Evolutionary conservation across 2,329 filamentous ascomycete species (phyloP).

Genomic region (Phyllosticta citriasiana): DNA sequence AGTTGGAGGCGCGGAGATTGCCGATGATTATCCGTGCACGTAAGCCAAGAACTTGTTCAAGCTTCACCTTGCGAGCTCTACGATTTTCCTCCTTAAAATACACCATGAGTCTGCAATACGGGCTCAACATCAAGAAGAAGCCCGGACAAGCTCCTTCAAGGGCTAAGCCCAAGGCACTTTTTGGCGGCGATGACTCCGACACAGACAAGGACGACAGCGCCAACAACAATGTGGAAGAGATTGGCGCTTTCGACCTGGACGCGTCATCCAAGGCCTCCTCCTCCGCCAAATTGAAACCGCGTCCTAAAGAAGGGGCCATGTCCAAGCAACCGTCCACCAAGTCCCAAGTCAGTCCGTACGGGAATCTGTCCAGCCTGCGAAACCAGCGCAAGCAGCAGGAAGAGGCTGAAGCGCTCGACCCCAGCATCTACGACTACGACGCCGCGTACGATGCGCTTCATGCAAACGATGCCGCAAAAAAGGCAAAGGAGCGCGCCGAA

Average conservation of each 20-base stretch:
- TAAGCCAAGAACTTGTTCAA: neutral
- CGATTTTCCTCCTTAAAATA: neutral
- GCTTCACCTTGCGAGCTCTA: neutral
- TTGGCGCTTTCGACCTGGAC: constrained; percentile 44
- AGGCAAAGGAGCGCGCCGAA: constrained; percentile 42
- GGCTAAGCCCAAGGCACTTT: constrained; percentile 26
- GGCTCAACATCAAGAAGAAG: constrained; percentile 54
- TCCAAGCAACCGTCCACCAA: constrained; percentile 33
- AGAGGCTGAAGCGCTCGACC: constrained; percentile 56
- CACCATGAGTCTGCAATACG: constrained; percentile 37
- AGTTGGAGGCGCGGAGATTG: neutral
- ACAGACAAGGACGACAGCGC: constrained; percentile 43
- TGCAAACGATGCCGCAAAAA: constrained; percentile 43
- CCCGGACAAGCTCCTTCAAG: constrained; percentile 12
- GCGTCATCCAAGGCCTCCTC: constrained; percentile 19
- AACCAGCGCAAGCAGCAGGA: constrained; percentile 54
- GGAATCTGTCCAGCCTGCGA: constrained; percentile 57
- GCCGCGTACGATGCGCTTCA: constrained; percentile 70
- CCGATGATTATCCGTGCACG: constrained; percentile 1
- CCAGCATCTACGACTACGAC: constrained; percentile 79
- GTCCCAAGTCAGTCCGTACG: constrained; percentile 31
- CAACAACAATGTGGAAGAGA: constrained; percentile 38
- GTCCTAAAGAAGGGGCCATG: constrained; percentile 10
- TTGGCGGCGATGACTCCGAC: constrained; percentile 48
- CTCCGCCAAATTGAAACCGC: constrained; percentile 18